A percentile compares a stretch with the other conserved stretches of the same genome.
Conservation (phyloP, 2,329 filamentous ascomycete species). For the Aureobasidium sp. region DNA sequence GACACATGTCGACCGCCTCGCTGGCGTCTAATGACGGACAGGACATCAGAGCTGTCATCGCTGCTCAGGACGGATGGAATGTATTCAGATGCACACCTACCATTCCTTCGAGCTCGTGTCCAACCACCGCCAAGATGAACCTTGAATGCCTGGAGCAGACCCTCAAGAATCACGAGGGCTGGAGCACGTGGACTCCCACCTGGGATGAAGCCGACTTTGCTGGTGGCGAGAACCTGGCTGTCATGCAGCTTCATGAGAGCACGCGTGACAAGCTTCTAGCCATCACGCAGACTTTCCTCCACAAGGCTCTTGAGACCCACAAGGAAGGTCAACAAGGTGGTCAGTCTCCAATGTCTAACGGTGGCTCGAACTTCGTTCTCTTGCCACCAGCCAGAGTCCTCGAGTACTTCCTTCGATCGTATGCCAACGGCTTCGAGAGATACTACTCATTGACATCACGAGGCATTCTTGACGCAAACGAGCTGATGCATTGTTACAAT, state of each 20-base stretch:
- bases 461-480: constrained; percentile 58
- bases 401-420: constrained; percentile 60
- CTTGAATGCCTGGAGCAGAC: constrained; percentile 47
- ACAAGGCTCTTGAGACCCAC: constrained; percentile 64
- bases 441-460: constrained; percentile 59
- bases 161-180: constrained; percentile 45
- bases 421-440: constrained; percentile 58
- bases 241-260: constrained; percentile 45
- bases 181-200: constrained; percentile 45
- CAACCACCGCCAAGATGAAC: constrained; percentile 45
- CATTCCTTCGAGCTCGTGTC: constrained; percentile 42
- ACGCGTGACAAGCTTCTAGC: constrained; percentile 64
- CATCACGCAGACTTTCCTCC: constrained; percentile 62
- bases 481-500: constrained; percentile 55
- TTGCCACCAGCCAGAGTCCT: constrained; percentile 60
- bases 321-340: constrained; percentile 35
- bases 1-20: constrained; percentile 34
- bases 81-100: constrained; percentile 47
- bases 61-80: constrained; percentile 47
- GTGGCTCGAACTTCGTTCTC: constrained; percentile 56
- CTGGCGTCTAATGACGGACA: constrained; percentile 20
- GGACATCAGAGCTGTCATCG: constrained; percentile 43
- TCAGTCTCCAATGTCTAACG: constrained; percentile 41
- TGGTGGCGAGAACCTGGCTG: constrained; percentile 40
- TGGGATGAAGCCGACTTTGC: constrained; percentile 44